Evolutionary conservation across 2,329 filamentous ascomycete species (phyloP).

Genomic region (Rhynchosporium graminicola): DNA sequence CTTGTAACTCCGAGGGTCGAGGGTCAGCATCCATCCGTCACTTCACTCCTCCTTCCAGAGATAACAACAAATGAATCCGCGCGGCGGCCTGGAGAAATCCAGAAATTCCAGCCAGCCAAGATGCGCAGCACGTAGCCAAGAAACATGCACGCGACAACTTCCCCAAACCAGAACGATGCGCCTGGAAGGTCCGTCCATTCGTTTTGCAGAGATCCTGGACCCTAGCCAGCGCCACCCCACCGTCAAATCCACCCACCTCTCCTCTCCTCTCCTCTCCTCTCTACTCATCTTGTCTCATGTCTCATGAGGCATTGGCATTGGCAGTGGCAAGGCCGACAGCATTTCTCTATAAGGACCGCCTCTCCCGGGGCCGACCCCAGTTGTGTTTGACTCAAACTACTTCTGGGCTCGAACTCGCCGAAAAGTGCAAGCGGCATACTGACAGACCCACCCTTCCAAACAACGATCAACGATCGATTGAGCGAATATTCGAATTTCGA

Average conservation of each 20-base stretch:
- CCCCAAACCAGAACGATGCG: no score
- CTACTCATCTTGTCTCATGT: background rate
- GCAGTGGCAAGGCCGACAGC: background rate
- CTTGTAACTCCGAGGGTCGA: no score
- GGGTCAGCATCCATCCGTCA: no score
- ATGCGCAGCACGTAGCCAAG: no score
- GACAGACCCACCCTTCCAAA: background rate
- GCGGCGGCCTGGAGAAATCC: no score
- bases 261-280: background rate
- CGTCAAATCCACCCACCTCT: background rate
- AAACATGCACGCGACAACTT: no score
- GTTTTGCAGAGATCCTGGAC: no score
- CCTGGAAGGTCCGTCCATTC: no score
- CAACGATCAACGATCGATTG: background rate
- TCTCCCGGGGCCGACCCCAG: background rate
- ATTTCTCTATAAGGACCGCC: background rate
- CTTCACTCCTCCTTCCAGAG: no score
- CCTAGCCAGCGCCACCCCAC: background rate
- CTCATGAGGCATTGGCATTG: background rate
- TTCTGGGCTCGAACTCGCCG: background rate
- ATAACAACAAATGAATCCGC: no score
- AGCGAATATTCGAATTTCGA: background rate
- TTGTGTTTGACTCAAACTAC: background rate
- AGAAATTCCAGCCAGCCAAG: no score
- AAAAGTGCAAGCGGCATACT: background rate